phyloP scores from a whole-genome alignment of 1,284 basidiomycete species.

The Pseudozyma sp. region DNA sequence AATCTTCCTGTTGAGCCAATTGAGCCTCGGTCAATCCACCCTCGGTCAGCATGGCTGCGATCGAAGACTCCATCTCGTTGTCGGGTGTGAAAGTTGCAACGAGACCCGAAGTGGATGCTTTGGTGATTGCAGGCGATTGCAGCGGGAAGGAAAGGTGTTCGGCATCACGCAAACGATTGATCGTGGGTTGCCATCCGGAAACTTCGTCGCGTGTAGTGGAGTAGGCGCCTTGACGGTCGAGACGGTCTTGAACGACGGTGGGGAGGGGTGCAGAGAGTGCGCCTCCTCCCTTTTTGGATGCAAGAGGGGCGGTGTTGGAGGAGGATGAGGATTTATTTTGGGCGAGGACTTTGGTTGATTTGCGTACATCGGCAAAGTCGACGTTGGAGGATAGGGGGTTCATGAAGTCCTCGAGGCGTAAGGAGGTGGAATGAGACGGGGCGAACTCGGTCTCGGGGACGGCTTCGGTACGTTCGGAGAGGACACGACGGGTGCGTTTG shows the following conservation, averaged over 20 bases:
- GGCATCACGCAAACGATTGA: slow-evolving; percentile 75
- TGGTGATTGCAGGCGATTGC: slow-evolving; percentile 73
- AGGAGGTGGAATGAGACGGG: slow-evolving; percentile 25
- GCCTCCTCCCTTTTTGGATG: slow-evolving; percentile 73
- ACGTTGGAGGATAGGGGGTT: slow-evolving; percentile 73
- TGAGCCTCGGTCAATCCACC: slow-evolving; percentile 75
- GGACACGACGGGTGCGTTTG: slow-evolving; percentile 74
- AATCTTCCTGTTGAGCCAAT: slow-evolving; percentile 80
- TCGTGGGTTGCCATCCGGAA: slow-evolving; percentile 91
- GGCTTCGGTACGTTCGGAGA: slow-evolving; percentile 80
- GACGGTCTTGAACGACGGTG: slow-evolving; percentile 83
- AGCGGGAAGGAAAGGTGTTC: slow-evolving; percentile 92
- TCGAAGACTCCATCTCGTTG: slow-evolving; percentile 57
- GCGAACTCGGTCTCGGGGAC: slow-evolving; percentile 76
- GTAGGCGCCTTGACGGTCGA: slow-evolving; percentile 94
- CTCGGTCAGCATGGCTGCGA: slow-evolving; percentile 66
- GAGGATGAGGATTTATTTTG: slow-evolving; percentile 4
- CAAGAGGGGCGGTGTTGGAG: slow-evolving; percentile 72
- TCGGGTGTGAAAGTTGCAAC: slow-evolving; percentile 74
- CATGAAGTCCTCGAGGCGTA: slow-evolving; percentile 78
- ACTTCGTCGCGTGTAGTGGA: slow-evolving; percentile 91
- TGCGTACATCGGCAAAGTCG: slow-evolving; percentile 49
- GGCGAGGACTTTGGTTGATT: slow-evolving; percentile 50
- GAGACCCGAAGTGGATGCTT: slow-evolving; percentile 78
- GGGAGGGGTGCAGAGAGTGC: slow-evolving; percentile 87